Conservation (phyloP, 345 rosid genomes). For the Trapa incisa region DNA sequence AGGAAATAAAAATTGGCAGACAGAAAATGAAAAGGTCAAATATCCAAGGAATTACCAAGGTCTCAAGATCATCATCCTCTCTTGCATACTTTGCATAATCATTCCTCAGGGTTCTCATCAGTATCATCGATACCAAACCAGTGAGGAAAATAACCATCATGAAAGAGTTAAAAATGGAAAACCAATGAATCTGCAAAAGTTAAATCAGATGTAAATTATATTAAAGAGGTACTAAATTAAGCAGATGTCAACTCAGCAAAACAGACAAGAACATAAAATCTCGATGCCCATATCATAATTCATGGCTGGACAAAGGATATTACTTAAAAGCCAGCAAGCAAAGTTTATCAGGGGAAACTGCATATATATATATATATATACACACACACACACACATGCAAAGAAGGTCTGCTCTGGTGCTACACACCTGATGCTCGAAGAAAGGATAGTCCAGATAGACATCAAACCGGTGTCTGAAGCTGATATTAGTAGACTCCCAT, state of each 20-base stretch:
- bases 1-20: constrained; percentile 5
- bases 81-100: constrained; percentile 95
- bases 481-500: constrained; percentile 55
- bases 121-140: constrained; percentile 92
- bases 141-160: constrained; percentile 98
- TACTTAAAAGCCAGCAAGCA: neutral
- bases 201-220: neutral
- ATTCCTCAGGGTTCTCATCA: constrained; percentile 91
- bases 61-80: constrained; percentile 88
- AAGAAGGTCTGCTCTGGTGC: neutral
- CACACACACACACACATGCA: too few species aligned
- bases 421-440: constrained; percentile 84
- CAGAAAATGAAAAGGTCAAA: constrained; percentile 4
- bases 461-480: constrained; percentile 83
- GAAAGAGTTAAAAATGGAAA: constrained; percentile 90
- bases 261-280: neutral
- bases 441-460: constrained; percentile 86
- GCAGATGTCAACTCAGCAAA: neutral
- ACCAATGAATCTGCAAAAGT: constrained; percentile 78
- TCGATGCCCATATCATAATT: neutral
- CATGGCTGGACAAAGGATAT: neutral
- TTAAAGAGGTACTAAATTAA: neutral
- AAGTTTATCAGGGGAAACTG: neutral
- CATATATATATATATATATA: neutral
- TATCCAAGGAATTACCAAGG: constrained; percentile 47